Evolutionary conservation across 371 early-diverging fungal species (phyloP).

Genomic region (Saksenaea oblongispora): DNA sequence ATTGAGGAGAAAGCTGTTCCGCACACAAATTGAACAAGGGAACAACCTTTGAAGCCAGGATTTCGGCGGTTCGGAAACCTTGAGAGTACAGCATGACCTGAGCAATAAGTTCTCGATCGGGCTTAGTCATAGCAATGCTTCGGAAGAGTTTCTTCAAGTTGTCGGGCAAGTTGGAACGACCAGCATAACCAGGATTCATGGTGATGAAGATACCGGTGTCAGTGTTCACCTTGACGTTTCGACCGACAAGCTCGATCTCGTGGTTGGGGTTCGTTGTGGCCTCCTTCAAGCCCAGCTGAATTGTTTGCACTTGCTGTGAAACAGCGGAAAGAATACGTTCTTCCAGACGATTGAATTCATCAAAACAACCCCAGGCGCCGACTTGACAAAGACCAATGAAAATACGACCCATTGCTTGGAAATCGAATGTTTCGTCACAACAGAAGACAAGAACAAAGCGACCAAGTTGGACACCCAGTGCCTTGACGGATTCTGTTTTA

Average conservation of each 20-base stretch:
- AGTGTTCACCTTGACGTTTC: conserved; percentile 80
- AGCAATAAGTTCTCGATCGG: conserved; percentile 96
- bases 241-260: conserved; percentile 93
- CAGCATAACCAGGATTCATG: conserved; percentile 99
- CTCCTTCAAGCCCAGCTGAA: conserved; percentile 91
- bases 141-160: conserved; percentile 98
- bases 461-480: conserved; percentile 94
- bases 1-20: conserved; percentile 92
- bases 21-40: conserved; percentile 95
- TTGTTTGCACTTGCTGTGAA: conserved; percentile 98
- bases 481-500: conserved; percentile 99
- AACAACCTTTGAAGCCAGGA: conserved; percentile 93
- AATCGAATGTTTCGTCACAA: conserved; percentile 99
- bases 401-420: conserved; percentile 99
- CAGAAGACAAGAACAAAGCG: conserved; percentile 98
- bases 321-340: conserved; percentile 97
- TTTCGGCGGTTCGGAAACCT: conserved; percentile 97
- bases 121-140: conserved; percentile 98
- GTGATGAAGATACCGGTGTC: conserved; percentile 98
- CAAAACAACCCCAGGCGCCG: conserved; percentile 99
- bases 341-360: conserved; percentile 99
- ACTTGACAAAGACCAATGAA: conserved; percentile 98
- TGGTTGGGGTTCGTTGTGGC: conserved; percentile 60
- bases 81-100: conserved; percentile 99
- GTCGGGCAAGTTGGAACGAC: conserved; percentile 97